Evolutionary conservation across 345 rosid genomes (phyloP).

Genomic region (Gossypium thurberi): DNA sequence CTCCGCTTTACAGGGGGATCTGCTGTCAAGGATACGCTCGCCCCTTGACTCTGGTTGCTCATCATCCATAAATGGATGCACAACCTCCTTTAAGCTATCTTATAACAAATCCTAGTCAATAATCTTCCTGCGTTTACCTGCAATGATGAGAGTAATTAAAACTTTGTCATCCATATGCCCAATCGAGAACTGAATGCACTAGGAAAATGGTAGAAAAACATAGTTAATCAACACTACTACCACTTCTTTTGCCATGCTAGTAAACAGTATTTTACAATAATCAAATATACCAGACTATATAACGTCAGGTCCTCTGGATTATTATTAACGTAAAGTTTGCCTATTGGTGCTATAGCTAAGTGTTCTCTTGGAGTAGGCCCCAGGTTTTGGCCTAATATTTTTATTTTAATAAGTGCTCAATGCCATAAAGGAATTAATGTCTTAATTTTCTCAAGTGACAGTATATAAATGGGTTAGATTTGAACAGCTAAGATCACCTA

Average conservation of each 20-base stretch:
- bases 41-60: constrained; percentile 2
- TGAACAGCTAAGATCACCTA: background rate
- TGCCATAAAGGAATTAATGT: background rate
- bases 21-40: background rate
- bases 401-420: background rate
- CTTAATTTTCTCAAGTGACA: background rate
- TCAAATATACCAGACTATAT: background rate
- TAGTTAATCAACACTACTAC: background rate
- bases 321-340: background rate
- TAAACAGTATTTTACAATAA: background rate
- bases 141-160: background rate
- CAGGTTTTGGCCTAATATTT: background rate
- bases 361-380: background rate
- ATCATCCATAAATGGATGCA: constrained; percentile 1
- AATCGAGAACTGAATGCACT: background rate
- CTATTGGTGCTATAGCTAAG: background rate
- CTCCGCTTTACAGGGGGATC: constrained; percentile 5
- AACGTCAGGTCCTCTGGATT: background rate
- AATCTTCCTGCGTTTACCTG: background rate
- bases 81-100: background rate
- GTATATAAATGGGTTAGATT: background rate
- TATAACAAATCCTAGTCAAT: background rate
- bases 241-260: background rate
- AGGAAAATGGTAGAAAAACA: background rate
- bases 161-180: background rate